Percentiles rank a stretch among this genome's conserved stretches.
These are phyloP conservation scores for Saccharomyces mikatae DNA, from an alignment of 805 yeast species.

Conservation along the genomic window DNA sequence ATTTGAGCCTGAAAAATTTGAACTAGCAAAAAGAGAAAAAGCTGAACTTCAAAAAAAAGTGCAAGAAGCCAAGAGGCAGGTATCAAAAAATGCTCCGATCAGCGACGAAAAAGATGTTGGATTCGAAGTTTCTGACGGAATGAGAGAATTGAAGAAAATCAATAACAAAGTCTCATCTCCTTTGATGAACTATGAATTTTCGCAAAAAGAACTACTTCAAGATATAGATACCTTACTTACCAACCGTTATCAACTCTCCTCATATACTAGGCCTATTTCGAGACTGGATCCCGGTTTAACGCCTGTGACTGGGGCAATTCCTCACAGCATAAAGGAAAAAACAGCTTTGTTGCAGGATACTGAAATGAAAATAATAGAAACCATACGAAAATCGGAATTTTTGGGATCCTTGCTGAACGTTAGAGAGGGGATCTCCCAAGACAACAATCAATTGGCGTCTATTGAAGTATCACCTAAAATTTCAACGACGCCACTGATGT, in stretches of 20 bases:
- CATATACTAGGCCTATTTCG: slow-evolving; percentile 32
- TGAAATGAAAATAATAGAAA: slow-evolving; percentile 27
- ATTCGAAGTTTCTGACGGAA: slow-evolving; percentile 11
- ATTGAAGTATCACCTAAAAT: slow-evolving; percentile 8
- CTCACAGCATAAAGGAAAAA: slow-evolving; percentile 14
- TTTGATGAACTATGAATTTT: neutral
- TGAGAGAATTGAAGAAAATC: slow-evolving; percentile 18
- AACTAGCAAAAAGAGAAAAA: slow-evolving; percentile 39
- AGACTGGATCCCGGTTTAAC: slow-evolving; percentile 34
- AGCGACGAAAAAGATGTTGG: slow-evolving; percentile 22
- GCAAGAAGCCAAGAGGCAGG: slow-evolving; percentile 36
- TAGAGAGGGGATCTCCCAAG: slow-evolving; percentile 22
- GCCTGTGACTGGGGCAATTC: slow-evolving; percentile 9
- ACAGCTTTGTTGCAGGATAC: slow-evolving; percentile 15
- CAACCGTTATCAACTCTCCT: slow-evolving; percentile 28
- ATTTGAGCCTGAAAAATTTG: slow-evolving; percentile 57
- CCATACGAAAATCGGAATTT: slow-evolving; percentile 34
- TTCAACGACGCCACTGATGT: neutral
- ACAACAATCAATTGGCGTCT: slow-evolving; percentile 12
- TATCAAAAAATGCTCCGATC: slow-evolving; percentile 21
- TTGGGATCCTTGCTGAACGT: slow-evolving; percentile 33
- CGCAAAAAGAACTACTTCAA: neutral
- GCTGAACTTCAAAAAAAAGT: slow-evolving; percentile 37
- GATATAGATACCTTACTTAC: neutral
- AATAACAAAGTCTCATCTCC: slow-evolving; percentile 24